phyloP scores from a whole-genome alignment of 2,329 filamentous ascomycete genomes.

The Fusarium beomiforme region DNA sequence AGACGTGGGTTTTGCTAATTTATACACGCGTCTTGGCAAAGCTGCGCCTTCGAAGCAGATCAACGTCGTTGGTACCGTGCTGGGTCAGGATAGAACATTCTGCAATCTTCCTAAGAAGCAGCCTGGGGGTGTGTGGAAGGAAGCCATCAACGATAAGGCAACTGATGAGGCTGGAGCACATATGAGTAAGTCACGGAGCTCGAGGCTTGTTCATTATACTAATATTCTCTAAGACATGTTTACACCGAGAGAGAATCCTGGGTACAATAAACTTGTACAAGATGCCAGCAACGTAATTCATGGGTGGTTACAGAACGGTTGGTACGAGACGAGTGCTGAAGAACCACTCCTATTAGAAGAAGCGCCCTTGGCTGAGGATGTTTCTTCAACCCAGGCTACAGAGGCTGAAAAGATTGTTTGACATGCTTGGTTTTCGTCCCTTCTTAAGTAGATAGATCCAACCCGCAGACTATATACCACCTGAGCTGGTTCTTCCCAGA shows the following conservation, averaged over 20 bases:
- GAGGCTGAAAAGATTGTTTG: not conserved
- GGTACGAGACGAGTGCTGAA: constrained; percentile 69
- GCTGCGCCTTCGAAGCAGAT: constrained; percentile 66
- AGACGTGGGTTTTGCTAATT: constrained; percentile 80
- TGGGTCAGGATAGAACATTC: constrained; percentile 83
- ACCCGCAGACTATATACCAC: constrained; percentile 6
- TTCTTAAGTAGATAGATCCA: not conserved
- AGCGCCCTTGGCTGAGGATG: constrained; percentile 7
- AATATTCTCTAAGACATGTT: constrained; percentile 70
- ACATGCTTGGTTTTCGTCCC: not conserved
- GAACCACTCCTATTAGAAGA: constrained; percentile 42
- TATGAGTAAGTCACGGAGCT: constrained; percentile 62
- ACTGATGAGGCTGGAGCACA: constrained; percentile 84
- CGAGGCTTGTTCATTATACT: not conserved
- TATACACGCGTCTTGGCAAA: constrained; percentile 85
- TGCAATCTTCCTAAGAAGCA: constrained; percentile 78
- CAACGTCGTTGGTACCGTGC: constrained; percentile 65
- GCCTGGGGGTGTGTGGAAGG: constrained; percentile 68
- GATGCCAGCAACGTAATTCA: constrained; percentile 73
- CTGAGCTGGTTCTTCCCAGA: not conserved
- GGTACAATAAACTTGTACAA: constrained; percentile 73
- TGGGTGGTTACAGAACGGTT: constrained; percentile 71
- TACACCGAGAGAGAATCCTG: constrained; percentile 75
- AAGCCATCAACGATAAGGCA: constrained; percentile 81
- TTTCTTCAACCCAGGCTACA: not conserved